Base-by-base conservation (phyloP, 2,329 filamentous ascomycete species). In the Malbranchea cinnamomea region DNA sequence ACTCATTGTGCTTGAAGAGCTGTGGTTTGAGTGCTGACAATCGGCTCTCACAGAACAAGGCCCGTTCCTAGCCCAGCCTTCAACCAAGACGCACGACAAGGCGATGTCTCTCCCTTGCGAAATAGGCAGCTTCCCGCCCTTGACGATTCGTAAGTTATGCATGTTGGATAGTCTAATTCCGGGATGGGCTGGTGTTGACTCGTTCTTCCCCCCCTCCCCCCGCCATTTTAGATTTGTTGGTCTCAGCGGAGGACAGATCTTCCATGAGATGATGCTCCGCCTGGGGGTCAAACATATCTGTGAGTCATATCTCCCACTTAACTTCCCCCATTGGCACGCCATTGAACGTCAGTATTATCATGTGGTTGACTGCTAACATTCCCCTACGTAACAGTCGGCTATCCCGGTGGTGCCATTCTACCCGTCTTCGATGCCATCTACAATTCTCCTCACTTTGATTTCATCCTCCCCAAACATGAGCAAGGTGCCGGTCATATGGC, bases 401-500 rank as follows among this genome's bases (percentile, higher is more conserved):
- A 95, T 60, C 82, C 87, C 42, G 87, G 87, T 47, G 87, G 89
- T 52, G 85, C 89, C 42, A 95, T 95, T 59, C 75, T 95, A 20
- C 89, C 89, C 46, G 87, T 95, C 24, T 95, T 94, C 63, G 89
- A 98, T 57, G 89, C 89, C 49, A 95, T 98, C 53, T 92, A 92
- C 70, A 93, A 94, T 65, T 95, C 87, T 34, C 75, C 80, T 63
- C 79, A 94, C 59, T 93, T 95, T 63, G 77, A 94, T 39, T 95
- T 98, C 52, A 74, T 95, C 55, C 74, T 95, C 6, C 89, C 89
- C 17, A 75, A 81, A 58, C 89, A 98, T 60, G 89, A 95, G 62
- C 89, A 98, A 61, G 89, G 89, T 42, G 89, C 89, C 35, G 89
- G 89, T 40, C 89, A 98, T 61, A 98, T 95, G 89, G 89, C 89